Base-by-base conservation (phyloP, 2,329 filamentous ascomycete species). In the Hypoxylon sp. region DNA sequence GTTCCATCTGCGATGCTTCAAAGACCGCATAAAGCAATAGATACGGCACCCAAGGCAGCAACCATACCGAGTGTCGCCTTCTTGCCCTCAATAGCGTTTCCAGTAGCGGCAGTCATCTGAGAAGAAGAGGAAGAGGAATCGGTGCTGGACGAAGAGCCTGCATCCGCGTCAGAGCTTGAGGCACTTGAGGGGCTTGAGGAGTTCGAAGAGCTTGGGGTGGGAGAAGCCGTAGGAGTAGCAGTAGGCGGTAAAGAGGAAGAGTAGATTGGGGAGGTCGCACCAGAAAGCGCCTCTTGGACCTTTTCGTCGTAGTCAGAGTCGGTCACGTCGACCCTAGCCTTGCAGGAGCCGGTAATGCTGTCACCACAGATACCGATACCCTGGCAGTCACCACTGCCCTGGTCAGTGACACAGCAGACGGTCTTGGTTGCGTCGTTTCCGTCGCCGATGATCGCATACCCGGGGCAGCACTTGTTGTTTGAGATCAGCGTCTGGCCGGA, bases 381-480 rank as follows among this genome's bases (percentile, higher is more conserved):
- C n/a, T 46, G 19, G 52, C 50, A 55, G 31, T n/a, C 50, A 31
- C 33, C 33, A n/a, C 42, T n/a, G 33, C 35, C 39, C 19, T 22
- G 26, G 33, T 44, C 59, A 11, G 33, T 44, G n/a, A 63, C 59
- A 17, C 52, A 63, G 59, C 59, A 63, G n/a, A 24, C 42, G 2
- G 51, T 51, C 37, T 42, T 42, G 37, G 37, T 42, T 17, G 37
- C 14, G 14, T 46, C 50, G 35, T 50, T 53, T 24, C 8, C 14
- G 22, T 53, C 33, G 22, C 51, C 39, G 42, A 54, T 19, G 10
- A 63, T 67, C 11, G 64, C 14, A 19, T 58, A 54, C 2, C 64
- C 58, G 11, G 58, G 64, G 35, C 64, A 67, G 48, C 64, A 67
- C 29, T 54, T 67, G 47, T 50, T 56, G 33, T 67, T 63, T 4